A percentile compares a stretch with the other conserved stretches of the same genome.
Conservation (phyloP, 1,139 yeast species). For the Diutina sp. region DNA sequence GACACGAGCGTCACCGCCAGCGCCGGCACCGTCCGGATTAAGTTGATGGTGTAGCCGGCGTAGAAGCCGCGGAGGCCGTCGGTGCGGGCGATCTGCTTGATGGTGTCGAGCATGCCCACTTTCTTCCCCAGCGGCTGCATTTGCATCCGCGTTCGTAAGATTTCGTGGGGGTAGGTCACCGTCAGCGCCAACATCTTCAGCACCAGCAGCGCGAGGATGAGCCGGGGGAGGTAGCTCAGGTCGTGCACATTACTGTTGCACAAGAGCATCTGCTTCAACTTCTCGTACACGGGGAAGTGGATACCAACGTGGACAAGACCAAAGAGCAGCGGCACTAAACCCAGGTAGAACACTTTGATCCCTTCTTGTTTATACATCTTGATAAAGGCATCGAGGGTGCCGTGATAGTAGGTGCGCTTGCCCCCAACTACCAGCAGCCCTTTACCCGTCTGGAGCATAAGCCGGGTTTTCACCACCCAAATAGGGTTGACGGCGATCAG, state of each 20-base stretch:
- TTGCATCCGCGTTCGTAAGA: slow-evolving; percentile 84
- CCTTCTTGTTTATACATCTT: slow-evolving; percentile 80
- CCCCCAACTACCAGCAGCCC: slow-evolving; percentile 13
- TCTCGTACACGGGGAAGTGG: slow-evolving; percentile 93
- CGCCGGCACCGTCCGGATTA: slow-evolving; percentile 89
- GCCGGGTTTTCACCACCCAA: slow-evolving; percentile 92
- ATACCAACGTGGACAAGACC: slow-evolving; percentile 92
- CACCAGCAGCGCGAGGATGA: slow-evolving; percentile 58
- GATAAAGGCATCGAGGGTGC: slow-evolving; percentile 73
- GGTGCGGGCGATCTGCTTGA: slow-evolving; percentile 37
- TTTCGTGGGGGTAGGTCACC: slow-evolving; percentile 93
- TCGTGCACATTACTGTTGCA: slow-evolving; percentile 12
- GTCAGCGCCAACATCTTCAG: slow-evolving; percentile 87
- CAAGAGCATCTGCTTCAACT: slow-evolving; percentile 42
- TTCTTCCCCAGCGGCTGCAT: slow-evolving; percentile 18
- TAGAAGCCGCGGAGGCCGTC: slow-evolving; percentile 83
- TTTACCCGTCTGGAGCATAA: slow-evolving; percentile 72
- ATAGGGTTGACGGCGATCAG: slow-evolving; percentile 89
- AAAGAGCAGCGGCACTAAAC: slow-evolving; percentile 78
- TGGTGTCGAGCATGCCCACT: slow-evolving; percentile 13
- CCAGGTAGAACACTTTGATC: slow-evolving; percentile 71
- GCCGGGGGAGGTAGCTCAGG: slow-evolving; percentile 21
- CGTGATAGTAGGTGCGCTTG: slow-evolving; percentile 39
- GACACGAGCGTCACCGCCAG: slow-evolving; percentile 91
- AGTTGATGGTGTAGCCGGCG: slow-evolving; percentile 77